Percentiles rank a stretch among this genome's conserved stretches.
These are phyloP conservation scores for Verbena officinalis DNA, from an alignment of 257 asterid genomes.

Conservation along the genomic window DNA sequence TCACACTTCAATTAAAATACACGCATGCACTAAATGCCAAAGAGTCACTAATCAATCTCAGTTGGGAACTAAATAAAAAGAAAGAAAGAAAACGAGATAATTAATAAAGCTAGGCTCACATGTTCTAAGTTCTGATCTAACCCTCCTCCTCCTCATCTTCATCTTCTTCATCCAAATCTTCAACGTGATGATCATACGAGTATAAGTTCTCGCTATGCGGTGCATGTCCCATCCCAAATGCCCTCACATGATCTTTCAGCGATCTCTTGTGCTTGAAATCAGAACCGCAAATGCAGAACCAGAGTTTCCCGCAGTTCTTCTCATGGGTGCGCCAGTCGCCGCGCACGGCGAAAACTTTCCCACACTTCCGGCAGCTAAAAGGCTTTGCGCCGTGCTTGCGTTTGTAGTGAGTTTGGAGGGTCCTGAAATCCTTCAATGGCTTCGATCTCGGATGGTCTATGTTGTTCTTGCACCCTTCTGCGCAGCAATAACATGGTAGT, in stretches of 20 bases:
- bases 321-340: conserved; percentile 98
- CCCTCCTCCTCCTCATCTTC: conserved; percentile 24
- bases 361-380: conserved; percentile 70
- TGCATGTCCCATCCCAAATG: conserved; percentile 82
- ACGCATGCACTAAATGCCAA: conserved; percentile 50
- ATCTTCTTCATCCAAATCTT: conserved; percentile 31
- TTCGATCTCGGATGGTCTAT: conserved; percentile 71
- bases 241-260: conserved; percentile 75
- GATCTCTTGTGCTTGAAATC: conserved; percentile 94
- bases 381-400: conserved; percentile 84
- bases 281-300: conserved; percentile 92
- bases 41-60: conserved; percentile 53
- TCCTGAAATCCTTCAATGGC: conserved; percentile 86
- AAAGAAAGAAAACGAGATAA: neutral
- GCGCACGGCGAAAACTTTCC: conserved; percentile 77
- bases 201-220: conserved; percentile 57
- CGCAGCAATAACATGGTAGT: conserved; percentile 87
- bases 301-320: conserved; percentile 79
- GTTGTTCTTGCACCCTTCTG: conserved; percentile 94
- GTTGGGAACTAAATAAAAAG: conserved; percentile 1
- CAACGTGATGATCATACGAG: conserved; percentile 28
- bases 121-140: conserved; percentile 20
- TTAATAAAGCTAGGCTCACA: conserved; percentile 42
- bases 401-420: conserved; percentile 90
- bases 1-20: conserved; percentile 5